Evolutionary conservation across 1,139 yeast species (phyloP).

Genomic region (Hyphopichia fennica): DNA sequence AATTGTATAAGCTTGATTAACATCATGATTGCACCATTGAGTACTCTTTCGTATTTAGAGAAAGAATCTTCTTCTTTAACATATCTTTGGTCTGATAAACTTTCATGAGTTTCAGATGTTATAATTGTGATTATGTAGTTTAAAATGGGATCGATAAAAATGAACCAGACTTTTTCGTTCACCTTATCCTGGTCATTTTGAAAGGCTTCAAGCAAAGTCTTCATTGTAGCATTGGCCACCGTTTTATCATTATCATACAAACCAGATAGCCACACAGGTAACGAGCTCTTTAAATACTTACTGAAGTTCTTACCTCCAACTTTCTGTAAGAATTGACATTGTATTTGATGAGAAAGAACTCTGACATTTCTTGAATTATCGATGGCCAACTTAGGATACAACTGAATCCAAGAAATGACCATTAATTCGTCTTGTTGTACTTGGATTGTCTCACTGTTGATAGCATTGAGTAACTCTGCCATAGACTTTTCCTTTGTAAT

Average conservation of each 20-base stretch:
- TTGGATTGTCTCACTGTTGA: constrained; percentile 6
- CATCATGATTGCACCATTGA: constrained; percentile 53
- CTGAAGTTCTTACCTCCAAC: constrained; percentile 62
- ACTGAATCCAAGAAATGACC: constrained; percentile 71
- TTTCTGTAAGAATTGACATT: constrained; percentile 45
- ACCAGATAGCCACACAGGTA: constrained; percentile 76
- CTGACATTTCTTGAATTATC: constrained; percentile 72
- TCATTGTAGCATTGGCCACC: constrained; percentile 54
- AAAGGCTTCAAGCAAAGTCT: constrained; percentile 54
- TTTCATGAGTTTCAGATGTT: constrained; percentile 55
- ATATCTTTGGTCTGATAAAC: constrained; percentile 76
- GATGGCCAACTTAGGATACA: constrained; percentile 75
- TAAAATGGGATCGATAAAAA: constrained; percentile 57
- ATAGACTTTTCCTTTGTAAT: constrained; percentile 84
- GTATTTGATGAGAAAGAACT: constrained; percentile 59
- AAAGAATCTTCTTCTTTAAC: constrained; percentile 65
- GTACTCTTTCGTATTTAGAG: constrained; percentile 64
- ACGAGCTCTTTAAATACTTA: constrained; percentile 66
- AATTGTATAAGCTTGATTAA: constrained; percentile 39
- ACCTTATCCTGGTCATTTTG: constrained; percentile 57
- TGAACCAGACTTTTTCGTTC: constrained; percentile 53
- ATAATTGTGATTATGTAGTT: constrained; percentile 55
- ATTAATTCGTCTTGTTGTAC: constrained; percentile 45
- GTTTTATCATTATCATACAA: constrained; percentile 64
- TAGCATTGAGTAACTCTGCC: constrained; percentile 42